phyloP scores from a whole-genome alignment of 2,329 filamentous ascomycete species.

The Colletotrichum musicola region DNA sequence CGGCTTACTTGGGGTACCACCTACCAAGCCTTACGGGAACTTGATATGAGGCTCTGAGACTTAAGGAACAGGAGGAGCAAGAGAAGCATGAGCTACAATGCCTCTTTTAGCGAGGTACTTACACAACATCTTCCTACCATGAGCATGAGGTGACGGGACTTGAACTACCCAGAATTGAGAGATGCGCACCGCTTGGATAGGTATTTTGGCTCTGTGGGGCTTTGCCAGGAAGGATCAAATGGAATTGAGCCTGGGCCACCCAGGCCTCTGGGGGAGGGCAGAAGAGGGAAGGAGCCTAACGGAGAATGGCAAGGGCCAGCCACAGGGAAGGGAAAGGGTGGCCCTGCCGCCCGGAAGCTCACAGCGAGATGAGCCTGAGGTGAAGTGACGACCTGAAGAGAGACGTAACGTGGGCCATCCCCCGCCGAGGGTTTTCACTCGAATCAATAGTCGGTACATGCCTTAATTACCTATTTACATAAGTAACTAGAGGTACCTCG shows the following conservation, averaged over 20 bases:
- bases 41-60: no score
- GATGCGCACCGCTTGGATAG: neutral
- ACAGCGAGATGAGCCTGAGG: constrained; percentile 26
- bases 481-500: neutral
- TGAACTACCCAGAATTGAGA: no score
- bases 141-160: no score
- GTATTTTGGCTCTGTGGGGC: constrained; percentile 32
- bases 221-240: constrained; percentile 22
- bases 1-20: no score
- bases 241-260: constrained; percentile 18
- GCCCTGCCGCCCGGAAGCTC: constrained; percentile 10
- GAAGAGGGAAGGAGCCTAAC: constrained; percentile 25
- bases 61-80: no score
- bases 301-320: neutral
- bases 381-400: neutral
- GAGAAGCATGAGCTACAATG: no score
- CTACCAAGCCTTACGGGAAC: no score
- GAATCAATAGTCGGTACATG: constrained; percentile 10
- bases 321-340: constrained; percentile 13
- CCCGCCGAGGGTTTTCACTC: constrained; percentile 11
- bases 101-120: no score
- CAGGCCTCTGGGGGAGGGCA: constrained; percentile 26
- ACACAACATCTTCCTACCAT: no score
- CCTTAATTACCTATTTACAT: neutral
- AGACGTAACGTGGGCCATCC: constrained; percentile 8